Evolutionary conservation across 2,329 filamentous ascomycete genomes (phyloP), one percentile per base, ranked within the genome.

Genomic region (Lachnum nothofagi): DNA sequence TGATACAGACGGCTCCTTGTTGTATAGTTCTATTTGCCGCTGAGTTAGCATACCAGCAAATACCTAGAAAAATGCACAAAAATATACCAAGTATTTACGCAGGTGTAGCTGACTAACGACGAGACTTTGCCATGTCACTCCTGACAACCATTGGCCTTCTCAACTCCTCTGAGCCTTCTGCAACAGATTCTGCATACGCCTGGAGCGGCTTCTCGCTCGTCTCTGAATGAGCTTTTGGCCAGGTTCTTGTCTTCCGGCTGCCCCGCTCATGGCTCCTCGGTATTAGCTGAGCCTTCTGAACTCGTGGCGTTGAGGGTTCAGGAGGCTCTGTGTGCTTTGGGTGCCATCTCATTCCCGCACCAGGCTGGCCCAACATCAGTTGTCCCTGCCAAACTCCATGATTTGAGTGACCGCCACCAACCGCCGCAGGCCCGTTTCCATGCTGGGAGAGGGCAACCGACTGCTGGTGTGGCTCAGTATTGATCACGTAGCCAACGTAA

Each of bases 41-140:
- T 56, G 48, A 55, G 54, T 63, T 58, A 62, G 56, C 49, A 57
- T 55, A 42, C 53, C 46, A 53, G 52, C 53, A 48, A 46, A 52
- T 19, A 41, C 31, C 24, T 37, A 43, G 44, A 41, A 20, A 37
- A 20, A 19, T 27, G 23, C 20, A 25, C 12, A 17, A 45, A 45
- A 17, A 8, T 12, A 23, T 22, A 6, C 22, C 37, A 27, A 25
- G 10, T 10, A 50, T 43, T 45, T 42, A 46, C 37, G 23, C 29
- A 46, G 22, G 17, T 24, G n/a, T 27, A 25, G 19, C 16, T 50
- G n/a, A 29, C 20, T 22, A 17, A 19, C 17, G 16, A 8, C 40
- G 12, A n/a, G 16, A 7, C 24, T 34, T 23, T 9, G 5, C 35
- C 37, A 40, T 45, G 23, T 42, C 37, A 39, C 49, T 52, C 42